Evolutionary conservation across 345 rosid genomes (phyloP).

Genomic region (Eucalyptus decipiens): DNA sequence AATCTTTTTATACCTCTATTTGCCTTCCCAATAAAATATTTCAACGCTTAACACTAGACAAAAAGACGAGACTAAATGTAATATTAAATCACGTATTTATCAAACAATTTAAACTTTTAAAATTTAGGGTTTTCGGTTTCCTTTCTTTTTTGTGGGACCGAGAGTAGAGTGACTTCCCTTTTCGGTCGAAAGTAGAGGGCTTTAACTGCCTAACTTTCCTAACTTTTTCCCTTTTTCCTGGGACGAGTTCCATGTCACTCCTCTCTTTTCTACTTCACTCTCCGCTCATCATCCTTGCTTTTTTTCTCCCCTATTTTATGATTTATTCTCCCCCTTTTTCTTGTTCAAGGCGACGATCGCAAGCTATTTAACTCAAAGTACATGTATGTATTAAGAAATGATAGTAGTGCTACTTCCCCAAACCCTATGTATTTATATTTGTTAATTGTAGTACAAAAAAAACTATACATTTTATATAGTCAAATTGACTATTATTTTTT

Average conservation of each 20-base stretch:
- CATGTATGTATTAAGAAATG: neutral
- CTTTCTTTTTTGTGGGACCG: neutral
- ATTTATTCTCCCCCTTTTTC: neutral
- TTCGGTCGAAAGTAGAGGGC: neutral
- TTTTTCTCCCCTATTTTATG: neutral
- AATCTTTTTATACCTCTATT: too few species aligned
- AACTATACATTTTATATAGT: neutral
- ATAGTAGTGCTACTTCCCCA: neutral
- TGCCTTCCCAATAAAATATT: too few species aligned
- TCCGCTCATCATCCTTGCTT: neutral
- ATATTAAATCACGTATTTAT: too few species aligned
- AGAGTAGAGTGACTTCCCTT: neutral
- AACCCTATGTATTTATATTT: neutral
- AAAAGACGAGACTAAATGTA: too few species aligned
- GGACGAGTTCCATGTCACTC: neutral
- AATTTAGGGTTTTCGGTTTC: too few species aligned
- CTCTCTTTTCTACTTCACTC: neutral
- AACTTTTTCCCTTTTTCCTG: neutral
- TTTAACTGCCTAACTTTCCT: neutral
- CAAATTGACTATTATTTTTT: neutral
- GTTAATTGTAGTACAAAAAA: neutral
- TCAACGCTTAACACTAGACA: too few species aligned
- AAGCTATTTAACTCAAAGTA: neutral
- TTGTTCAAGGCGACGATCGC: neutral
- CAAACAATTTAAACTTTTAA: too few species aligned